These are phyloP conservation scores for Laguncularia racemosa DNA, from an alignment of 345 rosid species.

Conservation along the genomic window DNA sequence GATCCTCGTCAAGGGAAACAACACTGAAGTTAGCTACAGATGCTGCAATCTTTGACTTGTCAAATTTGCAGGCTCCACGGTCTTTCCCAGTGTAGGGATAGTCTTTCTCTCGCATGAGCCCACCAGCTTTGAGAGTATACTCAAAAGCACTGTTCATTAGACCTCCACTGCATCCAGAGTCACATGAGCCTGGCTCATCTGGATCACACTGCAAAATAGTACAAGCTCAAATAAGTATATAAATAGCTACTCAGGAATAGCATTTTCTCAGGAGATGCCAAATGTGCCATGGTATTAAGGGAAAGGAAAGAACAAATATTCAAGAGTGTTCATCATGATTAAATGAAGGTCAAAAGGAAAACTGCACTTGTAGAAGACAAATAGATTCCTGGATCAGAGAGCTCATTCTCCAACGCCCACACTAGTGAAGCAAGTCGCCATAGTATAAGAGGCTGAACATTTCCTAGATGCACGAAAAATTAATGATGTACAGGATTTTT, in stretches of 20 bases:
- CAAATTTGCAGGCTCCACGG: slow-evolving; percentile 59
- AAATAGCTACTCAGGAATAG: neutral
- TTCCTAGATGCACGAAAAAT: no score
- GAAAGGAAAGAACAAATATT: no score
- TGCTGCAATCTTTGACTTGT: slow-evolving; percentile 77
- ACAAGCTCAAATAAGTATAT: neutral
- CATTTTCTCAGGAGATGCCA: neutral
- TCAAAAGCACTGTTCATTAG: slow-evolving; percentile 92
- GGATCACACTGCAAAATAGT: slow-evolving; percentile 77
- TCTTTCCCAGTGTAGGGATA: slow-evolving; percentile 92
- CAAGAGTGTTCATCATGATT: no score
- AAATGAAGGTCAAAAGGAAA: no score
- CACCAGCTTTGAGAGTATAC: slow-evolving; percentile 81
- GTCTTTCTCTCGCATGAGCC: slow-evolving; percentile 85
- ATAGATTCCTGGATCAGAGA: no score
- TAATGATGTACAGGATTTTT: no score
- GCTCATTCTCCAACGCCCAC: no score
- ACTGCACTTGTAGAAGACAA: no score
- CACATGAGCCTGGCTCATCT: slow-evolving; percentile 73
- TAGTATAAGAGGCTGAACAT: no score
- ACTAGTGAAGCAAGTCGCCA: no score
- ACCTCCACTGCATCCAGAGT: slow-evolving; percentile 92
- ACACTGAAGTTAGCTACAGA: slow-evolving; percentile 87
- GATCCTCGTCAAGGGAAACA: slow-evolving; percentile 79
- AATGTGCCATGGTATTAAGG: neutral